Conservation (phyloP, 1,139 yeast genomes). For the Kodamaea arcana region DNA sequence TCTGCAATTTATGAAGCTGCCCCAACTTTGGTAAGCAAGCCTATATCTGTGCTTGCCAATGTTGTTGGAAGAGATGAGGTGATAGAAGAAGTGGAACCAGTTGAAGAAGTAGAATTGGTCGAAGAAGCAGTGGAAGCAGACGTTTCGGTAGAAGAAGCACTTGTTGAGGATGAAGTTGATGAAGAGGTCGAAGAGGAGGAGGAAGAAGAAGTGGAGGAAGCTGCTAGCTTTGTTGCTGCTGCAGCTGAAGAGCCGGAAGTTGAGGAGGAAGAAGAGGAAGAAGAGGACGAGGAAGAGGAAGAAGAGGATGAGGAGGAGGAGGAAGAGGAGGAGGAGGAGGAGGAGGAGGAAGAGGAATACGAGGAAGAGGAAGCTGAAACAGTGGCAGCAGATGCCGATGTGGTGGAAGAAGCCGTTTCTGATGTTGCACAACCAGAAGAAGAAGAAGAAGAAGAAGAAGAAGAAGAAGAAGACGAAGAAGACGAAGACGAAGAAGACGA, state of each 20-base stretch:
- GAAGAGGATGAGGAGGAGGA: neutral
- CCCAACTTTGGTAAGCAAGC: neutral
- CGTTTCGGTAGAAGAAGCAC: neutral
- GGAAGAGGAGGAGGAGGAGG: neutral
- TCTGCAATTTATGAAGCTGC: neutral
- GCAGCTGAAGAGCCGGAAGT: neutral
- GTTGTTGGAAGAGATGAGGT: too few species aligned
- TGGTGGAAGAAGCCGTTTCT: neutral
- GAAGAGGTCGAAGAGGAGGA: constrained; percentile 4
- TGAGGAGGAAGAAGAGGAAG: neutral
- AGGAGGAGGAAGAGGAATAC: neutral
- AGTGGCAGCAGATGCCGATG: too few species aligned
- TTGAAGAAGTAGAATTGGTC: neutral
- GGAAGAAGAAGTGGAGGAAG: constrained; percentile 13
- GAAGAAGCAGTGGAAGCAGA: neutral
- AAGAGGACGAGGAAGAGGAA: neutral
- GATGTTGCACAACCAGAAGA: too few species aligned
- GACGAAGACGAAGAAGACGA: constrained; percentile 12
- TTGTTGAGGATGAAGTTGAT: too few species aligned
- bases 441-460: too few species aligned
- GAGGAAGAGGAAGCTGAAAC: neutral
- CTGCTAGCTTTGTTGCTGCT: neutral
- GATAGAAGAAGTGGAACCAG: too few species aligned
- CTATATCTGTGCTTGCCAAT: neutral
- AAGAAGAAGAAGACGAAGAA: too few species aligned